Evolutionary conservation across 257 asterid genomes (phyloP), one percentile per base, ranked within the genome.

Genomic region (Linaria vulgaris): DNA sequence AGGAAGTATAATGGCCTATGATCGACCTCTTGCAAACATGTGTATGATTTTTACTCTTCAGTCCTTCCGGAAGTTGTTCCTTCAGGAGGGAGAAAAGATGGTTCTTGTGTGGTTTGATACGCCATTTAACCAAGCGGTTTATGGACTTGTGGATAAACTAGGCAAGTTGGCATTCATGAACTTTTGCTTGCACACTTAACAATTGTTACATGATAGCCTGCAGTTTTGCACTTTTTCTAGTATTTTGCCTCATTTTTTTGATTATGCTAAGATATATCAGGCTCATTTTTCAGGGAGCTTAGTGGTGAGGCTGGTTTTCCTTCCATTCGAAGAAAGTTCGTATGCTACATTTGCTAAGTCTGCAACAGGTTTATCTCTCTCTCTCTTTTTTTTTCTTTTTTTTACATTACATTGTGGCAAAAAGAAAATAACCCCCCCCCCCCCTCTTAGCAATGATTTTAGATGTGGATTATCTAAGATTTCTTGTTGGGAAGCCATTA

Each of bases 41-140:
- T 90, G 96, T 66, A 69, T 63, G 81, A 59, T 94, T 64, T 86
- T 94, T 75, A 94, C 97, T 41, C 62, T 85, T 60, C 99, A 94
- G 79, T 90, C 99, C 60, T 59, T 88, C 68, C 85, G 90, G 59
- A 94, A 94, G 84, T 69, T 90, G 79, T 67, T 94, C 73, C 99
- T 94, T 61, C 96, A 94, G 76, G 99, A 90, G 86, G 99, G 99
- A 71, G 96, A 94, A 80, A 94, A 94, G 80, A 67, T 90, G 75
- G 95, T 94, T 59, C 99, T 94, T 63, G 94, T 90, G 44, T 90
- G 95, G 97, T 80, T 90, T 70, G 97, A 90, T 74, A 90, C 97
- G 25, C 96, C 97, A 43, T 94, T 87, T 79, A 90, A 94, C 78
- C 97, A 90, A 85, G 99, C 99, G 63, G 95, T 85, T 37, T 90